Evolutionary conservation across 495 filamentous ascomycete species (phyloP).

Genomic region (Hypoxylon fuscum): DNA sequence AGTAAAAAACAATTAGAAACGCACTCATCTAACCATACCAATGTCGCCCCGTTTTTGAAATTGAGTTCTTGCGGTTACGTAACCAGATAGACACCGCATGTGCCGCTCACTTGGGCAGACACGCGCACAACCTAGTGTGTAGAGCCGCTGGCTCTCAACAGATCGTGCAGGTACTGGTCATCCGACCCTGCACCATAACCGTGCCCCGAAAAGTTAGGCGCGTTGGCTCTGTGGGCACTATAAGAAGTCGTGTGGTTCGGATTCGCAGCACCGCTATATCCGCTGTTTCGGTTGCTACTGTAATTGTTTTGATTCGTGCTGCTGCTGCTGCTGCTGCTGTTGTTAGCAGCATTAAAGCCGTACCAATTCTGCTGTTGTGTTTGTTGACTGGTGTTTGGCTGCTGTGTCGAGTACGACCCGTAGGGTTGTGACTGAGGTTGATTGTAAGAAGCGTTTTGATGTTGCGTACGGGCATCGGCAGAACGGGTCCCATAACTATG

Average conservation of each 20-base stretch:
- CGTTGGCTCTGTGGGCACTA: conserved; percentile 30
- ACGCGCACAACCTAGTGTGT: conserved; percentile 32
- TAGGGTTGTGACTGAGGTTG: conserved; percentile 36
- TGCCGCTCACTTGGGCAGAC: no score
- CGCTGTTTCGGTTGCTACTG: conserved; percentile 25
- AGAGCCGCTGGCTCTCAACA: conserved; percentile 31
- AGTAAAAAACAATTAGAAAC: no score
- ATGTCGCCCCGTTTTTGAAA: no score
- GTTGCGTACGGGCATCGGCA: conserved; percentile 14
- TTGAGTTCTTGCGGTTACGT: no score
- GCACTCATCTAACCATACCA: no score
- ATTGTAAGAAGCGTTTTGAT: conserved; percentile 30
- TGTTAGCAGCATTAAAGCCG: conserved; percentile 19
- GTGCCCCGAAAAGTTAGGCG: conserved; percentile 29
- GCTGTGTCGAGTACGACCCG: conserved; percentile 33
- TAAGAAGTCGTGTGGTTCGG: conserved; percentile 24
- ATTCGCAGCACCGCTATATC: conserved; percentile 18
- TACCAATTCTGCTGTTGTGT: conserved; percentile 41
- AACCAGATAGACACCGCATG: no score
- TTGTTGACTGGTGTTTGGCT: conserved; percentile 35
- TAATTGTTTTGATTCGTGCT: conserved; percentile 30
- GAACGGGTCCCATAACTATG: conserved; percentile 33
- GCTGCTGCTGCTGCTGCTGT: conserved; percentile 24
- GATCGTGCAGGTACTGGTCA: conserved; percentile 42
- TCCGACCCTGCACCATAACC: conserved; percentile 28